A percentile compares a stretch with the other conserved stretches of the same genome.
These are phyloP conservation scores for Penstemon newberryi DNA, from an alignment of 257 asterid genomes.

Conservation along the genomic window DNA sequence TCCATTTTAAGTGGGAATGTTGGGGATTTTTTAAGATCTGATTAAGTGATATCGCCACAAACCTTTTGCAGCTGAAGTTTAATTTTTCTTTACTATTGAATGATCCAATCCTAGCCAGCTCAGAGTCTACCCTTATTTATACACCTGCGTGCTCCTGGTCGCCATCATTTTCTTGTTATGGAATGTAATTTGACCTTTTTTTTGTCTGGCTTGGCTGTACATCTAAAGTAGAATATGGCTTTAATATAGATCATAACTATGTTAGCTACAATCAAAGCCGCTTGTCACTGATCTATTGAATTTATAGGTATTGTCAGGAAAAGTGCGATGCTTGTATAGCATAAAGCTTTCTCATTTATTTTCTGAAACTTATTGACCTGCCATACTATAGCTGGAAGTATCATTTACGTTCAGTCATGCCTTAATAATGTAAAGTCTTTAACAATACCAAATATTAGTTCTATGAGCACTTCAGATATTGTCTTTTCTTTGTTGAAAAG, in stretches of 20 bases:
- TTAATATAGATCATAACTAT: slow-evolving; percentile 4
- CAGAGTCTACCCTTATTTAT: slow-evolving; percentile 11
- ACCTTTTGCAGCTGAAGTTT: slow-evolving; percentile 21
- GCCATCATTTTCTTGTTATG: slow-evolving; percentile 17
- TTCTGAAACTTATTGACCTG: slow-evolving; percentile 18
- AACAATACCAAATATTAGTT: slow-evolving; percentile 11
- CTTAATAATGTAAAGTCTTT: not conserved
- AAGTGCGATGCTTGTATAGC: slow-evolving; percentile 14
- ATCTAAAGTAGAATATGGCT: slow-evolving; percentile 21
- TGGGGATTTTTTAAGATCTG: slow-evolving; percentile 14
- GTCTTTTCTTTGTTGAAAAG: slow-evolving; percentile 8
- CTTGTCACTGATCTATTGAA: slow-evolving; percentile 8
- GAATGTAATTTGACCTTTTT: slow-evolving; percentile 11
- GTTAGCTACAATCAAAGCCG: slow-evolving; percentile 10
- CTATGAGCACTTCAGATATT: not conserved
- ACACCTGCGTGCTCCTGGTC: slow-evolving; percentile 11
- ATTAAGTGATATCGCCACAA: not conserved
- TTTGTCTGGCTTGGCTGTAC: slow-evolving; percentile 12
- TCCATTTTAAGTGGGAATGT: slow-evolving; percentile 24
- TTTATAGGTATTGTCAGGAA: slow-evolving; percentile 1
- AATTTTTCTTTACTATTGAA: not conserved
- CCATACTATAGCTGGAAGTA: slow-evolving; percentile 17
- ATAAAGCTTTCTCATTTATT: slow-evolving; percentile 14
- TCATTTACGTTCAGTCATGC: not conserved
- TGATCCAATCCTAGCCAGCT: slow-evolving; percentile 23